A percentile compares a stretch with the other conserved stretches of the same genome.
Evolutionary conservation across 805 yeast genomes (phyloP).

Genomic region (Pichia occidentalis): DNA sequence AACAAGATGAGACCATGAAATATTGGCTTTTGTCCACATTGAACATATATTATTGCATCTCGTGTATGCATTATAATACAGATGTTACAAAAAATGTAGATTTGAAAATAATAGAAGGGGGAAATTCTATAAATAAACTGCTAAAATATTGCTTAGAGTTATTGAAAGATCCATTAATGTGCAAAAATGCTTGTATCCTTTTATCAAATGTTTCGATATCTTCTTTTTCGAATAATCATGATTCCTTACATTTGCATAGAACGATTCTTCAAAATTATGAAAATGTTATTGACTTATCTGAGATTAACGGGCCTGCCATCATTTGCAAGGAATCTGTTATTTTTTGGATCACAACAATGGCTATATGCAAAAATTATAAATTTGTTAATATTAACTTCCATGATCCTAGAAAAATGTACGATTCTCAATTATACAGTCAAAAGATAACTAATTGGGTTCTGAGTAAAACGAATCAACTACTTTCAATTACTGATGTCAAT

Average conservation of each 20-base stretch:
- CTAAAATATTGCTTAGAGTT: slow-evolving; percentile 29
- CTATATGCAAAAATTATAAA: slow-evolving; percentile 31
- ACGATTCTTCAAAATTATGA: slow-evolving; percentile 41
- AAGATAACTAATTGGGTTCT: slow-evolving; percentile 43
- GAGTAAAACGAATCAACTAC: slow-evolving; percentile 9
- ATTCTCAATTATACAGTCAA: slow-evolving; percentile 16
- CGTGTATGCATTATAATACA: no score
- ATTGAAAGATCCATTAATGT: slow-evolving; percentile 28
- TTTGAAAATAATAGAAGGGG: no score
- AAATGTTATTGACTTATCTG: slow-evolving; percentile 46
- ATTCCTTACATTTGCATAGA: slow-evolving; percentile 27
- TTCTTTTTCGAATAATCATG: background rate
- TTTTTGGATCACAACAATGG: slow-evolving; percentile 47
- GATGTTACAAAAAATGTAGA: background rate
- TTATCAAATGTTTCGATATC: slow-evolving; percentile 16
- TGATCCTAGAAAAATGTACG: slow-evolving; percentile 9
- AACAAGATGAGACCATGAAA: slow-evolving; percentile 23
- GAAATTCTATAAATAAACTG: slow-evolving; percentile 1
- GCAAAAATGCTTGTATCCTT: slow-evolving; percentile 30
- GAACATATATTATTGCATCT: background rate
- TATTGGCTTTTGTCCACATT: slow-evolving; percentile 9
- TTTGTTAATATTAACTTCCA: slow-evolving; percentile 26
- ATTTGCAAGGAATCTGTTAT: slow-evolving; percentile 40
- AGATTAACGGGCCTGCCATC: slow-evolving; percentile 52
- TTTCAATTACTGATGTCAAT: background rate